phyloP scores from a whole-genome alignment of 1,284 basidiomycete species.

The Mycosarcoma maydis region DNA sequence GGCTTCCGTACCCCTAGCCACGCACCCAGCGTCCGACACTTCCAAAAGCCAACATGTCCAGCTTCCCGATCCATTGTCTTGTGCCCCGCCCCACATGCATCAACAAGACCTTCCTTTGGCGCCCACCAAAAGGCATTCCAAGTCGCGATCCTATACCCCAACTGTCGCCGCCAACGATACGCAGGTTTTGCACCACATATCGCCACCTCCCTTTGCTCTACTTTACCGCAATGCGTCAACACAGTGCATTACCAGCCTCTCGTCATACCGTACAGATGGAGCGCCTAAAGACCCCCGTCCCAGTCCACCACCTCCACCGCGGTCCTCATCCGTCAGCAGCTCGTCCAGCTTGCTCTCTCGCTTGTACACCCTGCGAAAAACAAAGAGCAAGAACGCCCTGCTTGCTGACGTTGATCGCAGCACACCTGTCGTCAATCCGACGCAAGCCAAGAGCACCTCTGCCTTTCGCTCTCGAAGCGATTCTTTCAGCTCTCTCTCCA shows the following conservation, averaged over 20 bases:
- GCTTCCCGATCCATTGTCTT: background rate
- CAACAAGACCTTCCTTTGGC: background rate
- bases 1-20: background rate
- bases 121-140: constrained; percentile 6
- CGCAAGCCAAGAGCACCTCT: background rate
- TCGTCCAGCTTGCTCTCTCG: constrained; percentile 11
- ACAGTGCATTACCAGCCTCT: constrained; percentile 7
- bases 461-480: constrained; percentile 5
- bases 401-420: too few relatives aligned
- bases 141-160: constrained; percentile 7
- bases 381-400: constrained; percentile 8
- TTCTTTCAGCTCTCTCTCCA: constrained; percentile 11
- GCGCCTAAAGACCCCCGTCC: background rate
- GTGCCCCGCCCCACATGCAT: background rate
- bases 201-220: background rate
- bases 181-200: too few relatives aligned
- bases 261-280: background rate
- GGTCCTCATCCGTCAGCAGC: background rate
- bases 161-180: background rate
- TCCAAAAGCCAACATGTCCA: constrained; percentile 16
- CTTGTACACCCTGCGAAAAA: background rate
- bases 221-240: constrained; percentile 19
- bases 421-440: background rate
- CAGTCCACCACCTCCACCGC: background rate
- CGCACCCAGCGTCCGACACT: background rate